Evolutionary conservation across 2,329 filamentous ascomycete genomes (phyloP).

Genomic region (Colletotrichum musae): DNA sequence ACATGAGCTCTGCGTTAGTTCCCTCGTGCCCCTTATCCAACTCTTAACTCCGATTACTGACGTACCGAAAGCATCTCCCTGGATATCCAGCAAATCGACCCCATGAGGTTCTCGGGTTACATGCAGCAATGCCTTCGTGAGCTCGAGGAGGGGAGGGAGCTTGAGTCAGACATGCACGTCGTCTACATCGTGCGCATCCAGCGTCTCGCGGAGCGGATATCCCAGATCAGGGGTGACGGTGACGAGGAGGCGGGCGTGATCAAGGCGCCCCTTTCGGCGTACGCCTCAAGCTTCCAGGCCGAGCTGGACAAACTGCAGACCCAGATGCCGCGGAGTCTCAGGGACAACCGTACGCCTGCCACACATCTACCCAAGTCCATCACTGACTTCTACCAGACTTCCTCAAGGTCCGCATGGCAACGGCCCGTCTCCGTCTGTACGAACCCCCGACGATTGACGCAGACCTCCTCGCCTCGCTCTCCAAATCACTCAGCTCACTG

Average conservation of each 20-base stretch:
- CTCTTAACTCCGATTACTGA: conserved; percentile 23
- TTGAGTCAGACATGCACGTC: conserved; percentile 61
- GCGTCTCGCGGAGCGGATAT: conserved; percentile 65
- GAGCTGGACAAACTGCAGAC: conserved; percentile 60
- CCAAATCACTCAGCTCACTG: conserved; percentile 57
- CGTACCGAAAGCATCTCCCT: conserved; percentile 54
- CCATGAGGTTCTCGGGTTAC: conserved; percentile 67
- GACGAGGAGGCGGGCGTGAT: conserved; percentile 55
- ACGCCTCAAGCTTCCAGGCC: conserved; percentile 60
- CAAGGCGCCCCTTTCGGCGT: conserved; percentile 59
- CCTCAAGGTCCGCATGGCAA: conserved; percentile 57
- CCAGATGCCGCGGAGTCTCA: conserved; percentile 53
- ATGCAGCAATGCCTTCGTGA: conserved; percentile 64
- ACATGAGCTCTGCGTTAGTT: conserved; percentile 66
- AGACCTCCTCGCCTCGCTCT: conserved; percentile 57
- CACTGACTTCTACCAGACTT: conserved; percentile 53
- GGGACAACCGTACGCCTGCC: conserved; percentile 46
- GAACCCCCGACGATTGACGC: conserved; percentile 63
- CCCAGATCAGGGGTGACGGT: conserved; percentile 54
- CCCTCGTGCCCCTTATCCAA: too few relatives aligned
- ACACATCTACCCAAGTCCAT: not conserved
- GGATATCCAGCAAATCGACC: conserved; percentile 60
- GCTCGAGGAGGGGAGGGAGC: conserved; percentile 60
- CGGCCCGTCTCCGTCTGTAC: conserved; percentile 60
- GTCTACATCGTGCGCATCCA: conserved; percentile 65